These are phyloP conservation scores for Carex parvula DNA, from an alignment of 176 grass and related monocot genomes.

Conservation along the genomic window DNA sequence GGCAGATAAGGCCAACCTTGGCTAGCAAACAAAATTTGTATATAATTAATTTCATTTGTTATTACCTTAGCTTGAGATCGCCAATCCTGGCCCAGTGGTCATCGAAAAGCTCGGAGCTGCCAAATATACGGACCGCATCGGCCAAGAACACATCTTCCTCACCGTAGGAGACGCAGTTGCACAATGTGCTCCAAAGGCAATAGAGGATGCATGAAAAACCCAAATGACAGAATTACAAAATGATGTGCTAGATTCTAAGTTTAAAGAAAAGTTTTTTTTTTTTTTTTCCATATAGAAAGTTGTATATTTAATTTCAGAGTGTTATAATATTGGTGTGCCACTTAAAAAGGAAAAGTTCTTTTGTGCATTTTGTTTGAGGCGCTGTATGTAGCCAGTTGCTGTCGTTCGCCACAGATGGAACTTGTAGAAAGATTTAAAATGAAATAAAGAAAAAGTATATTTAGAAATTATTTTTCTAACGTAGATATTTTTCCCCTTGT, in stretches of 20 bases:
- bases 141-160: slow-evolving; percentile 62
- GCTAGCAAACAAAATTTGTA: not conserved
- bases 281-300: not conserved
- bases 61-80: slow-evolving; percentile 48
- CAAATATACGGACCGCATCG: slow-evolving; percentile 48
- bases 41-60: not conserved
- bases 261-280: not conserved
- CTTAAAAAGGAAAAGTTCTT: not conserved
- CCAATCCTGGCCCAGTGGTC: slow-evolving; percentile 62
- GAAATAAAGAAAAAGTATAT: no score
- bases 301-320: not conserved
- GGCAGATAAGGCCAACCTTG: no score
- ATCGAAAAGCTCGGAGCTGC: slow-evolving; percentile 59
- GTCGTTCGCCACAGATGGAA: not conserved
- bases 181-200: slow-evolving; percentile 38
- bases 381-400: not conserved
- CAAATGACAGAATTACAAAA: not conserved
- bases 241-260: not conserved
- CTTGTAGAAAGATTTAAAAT: not conserved
- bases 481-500: no score
- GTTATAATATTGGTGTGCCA: not conserved
- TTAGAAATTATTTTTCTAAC: no score
- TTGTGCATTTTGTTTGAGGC: not conserved
- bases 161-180: slow-evolving; percentile 57
- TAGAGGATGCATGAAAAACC: slow-evolving; percentile 41